Conservation (phyloP, 177 flowering plant species). For the Vitis hybrid region DNA sequence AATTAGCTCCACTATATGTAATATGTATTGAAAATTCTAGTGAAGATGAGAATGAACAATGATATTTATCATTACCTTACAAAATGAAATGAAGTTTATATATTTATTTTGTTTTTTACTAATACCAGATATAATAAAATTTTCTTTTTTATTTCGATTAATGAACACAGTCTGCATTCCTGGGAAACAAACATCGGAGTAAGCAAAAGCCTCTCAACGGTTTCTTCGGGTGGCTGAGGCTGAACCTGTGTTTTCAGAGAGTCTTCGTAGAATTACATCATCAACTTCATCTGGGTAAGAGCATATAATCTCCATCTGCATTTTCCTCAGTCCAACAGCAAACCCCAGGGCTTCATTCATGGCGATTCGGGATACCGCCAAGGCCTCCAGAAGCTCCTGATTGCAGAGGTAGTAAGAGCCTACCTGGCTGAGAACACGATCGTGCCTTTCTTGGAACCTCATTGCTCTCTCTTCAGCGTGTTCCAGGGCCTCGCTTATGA, state of each 20-base stretch:
- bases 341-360: constrained; percentile 44
- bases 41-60: too few relatives aligned
- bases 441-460: constrained; percentile 45
- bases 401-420: constrained; percentile 33
- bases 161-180: too few relatives aligned
- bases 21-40: too few relatives aligned
- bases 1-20: too few relatives aligned
- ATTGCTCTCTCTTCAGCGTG: constrained; percentile 36
- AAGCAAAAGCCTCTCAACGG: too few relatives aligned
- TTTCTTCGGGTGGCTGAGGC: too few relatives aligned
- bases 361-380: constrained; percentile 34
- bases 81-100: too few relatives aligned
- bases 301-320: constrained; percentile 31
- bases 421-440: constrained; percentile 37
- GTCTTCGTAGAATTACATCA: neutral
- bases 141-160: too few relatives aligned
- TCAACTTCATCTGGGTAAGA: constrained; percentile 21
- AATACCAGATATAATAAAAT: too few relatives aligned
- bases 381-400: constrained; percentile 31
- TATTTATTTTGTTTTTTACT: too few relatives aligned
- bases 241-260: neutral
- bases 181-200: too few relatives aligned
- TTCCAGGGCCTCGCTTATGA: constrained; percentile 37
- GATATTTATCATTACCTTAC: too few relatives aligned
- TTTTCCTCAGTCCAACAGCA: constrained; percentile 29